phyloP scores from a whole-genome alignment of 1,284 basidiomycete species.

The Rhodofomes roseus region DNA sequence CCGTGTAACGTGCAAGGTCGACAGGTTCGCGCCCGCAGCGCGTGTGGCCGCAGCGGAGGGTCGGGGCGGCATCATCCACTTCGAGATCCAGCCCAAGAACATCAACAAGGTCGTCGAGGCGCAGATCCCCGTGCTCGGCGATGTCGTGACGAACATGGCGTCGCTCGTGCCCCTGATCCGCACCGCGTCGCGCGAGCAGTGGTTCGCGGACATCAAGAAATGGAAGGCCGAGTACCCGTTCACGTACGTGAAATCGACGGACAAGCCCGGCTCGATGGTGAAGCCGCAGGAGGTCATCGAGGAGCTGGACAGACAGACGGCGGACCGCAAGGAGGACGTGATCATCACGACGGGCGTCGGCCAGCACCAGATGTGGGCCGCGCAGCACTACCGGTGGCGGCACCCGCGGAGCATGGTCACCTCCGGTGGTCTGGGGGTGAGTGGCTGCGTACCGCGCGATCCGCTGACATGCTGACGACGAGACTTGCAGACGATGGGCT shows the following conservation, averaged over 20 bases:
- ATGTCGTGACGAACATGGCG: conserved; percentile 83
- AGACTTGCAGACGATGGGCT: conserved; percentile 85
- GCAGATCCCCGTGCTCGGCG: conserved; percentile 90
- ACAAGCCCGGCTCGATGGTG: conserved; percentile 59
- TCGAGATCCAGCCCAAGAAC: conserved; percentile 98
- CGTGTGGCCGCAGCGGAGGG: conserved; percentile 83
- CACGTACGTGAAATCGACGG: conserved; percentile 70
- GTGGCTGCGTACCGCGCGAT: conserved; percentile 28
- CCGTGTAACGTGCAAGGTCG: conserved; percentile 93
- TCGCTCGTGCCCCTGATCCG: conserved; percentile 81
- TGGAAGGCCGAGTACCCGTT: conserved; percentile 95
- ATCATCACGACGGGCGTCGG: conserved; percentile 94
- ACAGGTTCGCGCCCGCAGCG: conserved; percentile 89
- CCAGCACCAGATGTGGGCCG: conserved; percentile 99
- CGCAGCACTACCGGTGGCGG: conserved; percentile 91
- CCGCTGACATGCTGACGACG: background rate
- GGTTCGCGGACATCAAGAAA: conserved; percentile 78
- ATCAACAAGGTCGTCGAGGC: conserved; percentile 99
- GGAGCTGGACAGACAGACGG: conserved; percentile 79
- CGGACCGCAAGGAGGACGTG: conserved; percentile 79
- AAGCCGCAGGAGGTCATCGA: conserved; percentile 98
- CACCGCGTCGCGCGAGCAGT: conserved; percentile 61
- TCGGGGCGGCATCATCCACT: conserved; percentile 96
- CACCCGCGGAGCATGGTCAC: conserved; percentile 88
- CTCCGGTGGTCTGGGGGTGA: conserved; percentile 92